phyloP scores from a whole-genome alignment of 306 rosid species.

The Parietaria judaica region DNA sequence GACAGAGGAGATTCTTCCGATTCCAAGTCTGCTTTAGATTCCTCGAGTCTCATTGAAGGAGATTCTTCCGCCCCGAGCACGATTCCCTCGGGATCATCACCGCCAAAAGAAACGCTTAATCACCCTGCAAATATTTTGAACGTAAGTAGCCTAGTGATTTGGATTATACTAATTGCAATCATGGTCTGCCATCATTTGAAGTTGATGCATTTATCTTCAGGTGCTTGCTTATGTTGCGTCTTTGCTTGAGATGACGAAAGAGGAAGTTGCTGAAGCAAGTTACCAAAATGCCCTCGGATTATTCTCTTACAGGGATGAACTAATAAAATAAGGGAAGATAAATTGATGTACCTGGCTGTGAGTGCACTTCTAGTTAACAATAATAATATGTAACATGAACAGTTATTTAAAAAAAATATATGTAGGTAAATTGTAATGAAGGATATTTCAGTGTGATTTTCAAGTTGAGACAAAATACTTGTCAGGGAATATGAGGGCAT shows the following conservation, averaged over 20 bases:
- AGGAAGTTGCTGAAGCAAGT: constrained; percentile 36
- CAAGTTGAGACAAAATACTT: no score
- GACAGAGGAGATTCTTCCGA: constrained; percentile 53
- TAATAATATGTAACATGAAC: no score
- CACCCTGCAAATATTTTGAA: constrained; percentile 68
- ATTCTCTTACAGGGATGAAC: constrained; percentile 25
- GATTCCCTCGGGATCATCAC: constrained; percentile 13
- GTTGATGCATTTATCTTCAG: constrained; percentile 18
- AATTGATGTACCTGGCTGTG: neutral
- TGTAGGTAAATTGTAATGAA: no score
- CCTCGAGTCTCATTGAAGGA: constrained; percentile 18
- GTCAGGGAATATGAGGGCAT: no score
- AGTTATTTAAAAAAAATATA: no score
- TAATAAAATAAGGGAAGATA: neutral
- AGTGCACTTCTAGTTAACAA: no score
- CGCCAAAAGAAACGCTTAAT: constrained; percentile 58
- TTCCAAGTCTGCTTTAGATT: neutral
- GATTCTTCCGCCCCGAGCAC: constrained; percentile 15
- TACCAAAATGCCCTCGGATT: constrained; percentile 33
- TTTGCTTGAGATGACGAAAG: constrained; percentile 36
- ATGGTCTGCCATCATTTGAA: no score
- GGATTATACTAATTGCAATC: no score
- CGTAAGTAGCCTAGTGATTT: constrained; percentile 21
- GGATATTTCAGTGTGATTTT: no score
- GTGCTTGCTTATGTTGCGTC: constrained; percentile 45